A percentile compares a stretch with the other conserved stretches of the same genome.
These are phyloP conservation scores for Isabelozyma pseudorhagii DNA, from an alignment of 805 yeast genomes.

Conservation along the genomic window DNA sequence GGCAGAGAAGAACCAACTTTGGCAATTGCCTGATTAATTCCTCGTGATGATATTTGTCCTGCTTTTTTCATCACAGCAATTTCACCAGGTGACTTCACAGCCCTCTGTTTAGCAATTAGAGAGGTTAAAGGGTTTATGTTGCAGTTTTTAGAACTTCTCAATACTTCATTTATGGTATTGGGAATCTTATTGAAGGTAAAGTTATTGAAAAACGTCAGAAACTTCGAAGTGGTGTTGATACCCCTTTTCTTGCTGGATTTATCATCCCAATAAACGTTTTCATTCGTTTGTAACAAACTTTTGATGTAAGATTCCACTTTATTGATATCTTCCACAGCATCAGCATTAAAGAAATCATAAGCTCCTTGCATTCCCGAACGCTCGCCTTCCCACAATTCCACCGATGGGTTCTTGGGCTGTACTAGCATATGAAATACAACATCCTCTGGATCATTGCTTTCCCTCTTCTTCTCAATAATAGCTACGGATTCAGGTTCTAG, in stretches of 20 bases:
- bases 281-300: conserved; percentile 46
- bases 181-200: conserved; percentile 3
- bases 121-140: conserved; percentile 42
- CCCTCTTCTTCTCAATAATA: conserved; percentile 59
- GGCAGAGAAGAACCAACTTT: conserved; percentile 40
- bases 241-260: conserved; percentile 7
- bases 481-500: conserved; percentile 81
- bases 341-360: conserved; percentile 82
- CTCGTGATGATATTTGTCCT: conserved; percentile 76
- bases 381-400: conserved; percentile 94
- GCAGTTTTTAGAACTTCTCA: conserved; percentile 25
- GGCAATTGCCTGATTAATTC: conserved; percentile 80
- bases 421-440: conserved; percentile 74
- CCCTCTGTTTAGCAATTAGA: conserved; percentile 50
- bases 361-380: conserved; percentile 87
- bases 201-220: conserved; percentile 15
- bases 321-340: conserved; percentile 56
- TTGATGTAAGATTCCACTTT: conserved; percentile 41
- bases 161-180: conserved; percentile 15
- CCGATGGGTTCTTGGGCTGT: conserved; percentile 72
- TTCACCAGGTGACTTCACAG: conserved; percentile 74
- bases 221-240: conserved; percentile 8
- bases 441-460: conserved; percentile 44
- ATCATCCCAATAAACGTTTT: conserved; percentile 56
- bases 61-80: conserved; percentile 77